Evolutionary conservation across 495 filamentous ascomycete genomes (phyloP).

Genomic region (Tuber melanosporum): DNA sequence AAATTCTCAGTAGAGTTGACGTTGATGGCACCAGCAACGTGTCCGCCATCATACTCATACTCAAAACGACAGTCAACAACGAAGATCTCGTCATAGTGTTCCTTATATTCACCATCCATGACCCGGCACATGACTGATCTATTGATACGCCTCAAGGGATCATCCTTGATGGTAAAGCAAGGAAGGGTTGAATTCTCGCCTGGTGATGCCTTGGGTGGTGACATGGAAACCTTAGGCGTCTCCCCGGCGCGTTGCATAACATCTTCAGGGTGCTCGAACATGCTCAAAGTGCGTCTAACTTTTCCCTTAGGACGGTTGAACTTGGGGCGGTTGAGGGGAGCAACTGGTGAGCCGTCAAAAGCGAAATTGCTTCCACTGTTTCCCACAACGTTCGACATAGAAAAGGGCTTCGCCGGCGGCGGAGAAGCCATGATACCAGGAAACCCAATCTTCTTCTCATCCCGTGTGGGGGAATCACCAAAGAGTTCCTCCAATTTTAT

Average conservation of each 20-base stretch:
- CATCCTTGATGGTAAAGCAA: slow-evolving; percentile 73
- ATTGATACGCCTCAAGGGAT: slow-evolving; percentile 81
- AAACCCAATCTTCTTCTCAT: slow-evolving; percentile 25
- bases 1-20: slow-evolving; percentile 90
- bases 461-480: slow-evolving; percentile 32
- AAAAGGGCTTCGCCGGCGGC: slow-evolving; percentile 57
- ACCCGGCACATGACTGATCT: slow-evolving; percentile 71
- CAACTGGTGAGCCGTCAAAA: slow-evolving; percentile 64
- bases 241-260: slow-evolving; percentile 65
- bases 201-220: slow-evolving; percentile 40
- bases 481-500: slow-evolving; percentile 41
- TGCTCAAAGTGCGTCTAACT: slow-evolving; percentile 85
- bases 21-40: slow-evolving; percentile 88
- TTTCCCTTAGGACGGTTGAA: slow-evolving; percentile 72
- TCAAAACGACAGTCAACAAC: slow-evolving; percentile 97
- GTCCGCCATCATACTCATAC: slow-evolving; percentile 95
- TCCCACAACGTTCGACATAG: slow-evolving; percentile 41
- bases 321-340: slow-evolving; percentile 63
- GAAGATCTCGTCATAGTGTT: slow-evolving; percentile 65
- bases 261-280: slow-evolving; percentile 90
- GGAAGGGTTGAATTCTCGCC: slow-evolving; percentile 65
- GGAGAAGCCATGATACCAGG: slow-evolving; percentile 45
- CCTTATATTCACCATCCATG: slow-evolving; percentile 75
- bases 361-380: slow-evolving; percentile 46
- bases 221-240: slow-evolving; percentile 49